Evolutionary conservation across 768 basidiomycete species (phyloP).

Genomic region (Russula brevipes): DNA sequence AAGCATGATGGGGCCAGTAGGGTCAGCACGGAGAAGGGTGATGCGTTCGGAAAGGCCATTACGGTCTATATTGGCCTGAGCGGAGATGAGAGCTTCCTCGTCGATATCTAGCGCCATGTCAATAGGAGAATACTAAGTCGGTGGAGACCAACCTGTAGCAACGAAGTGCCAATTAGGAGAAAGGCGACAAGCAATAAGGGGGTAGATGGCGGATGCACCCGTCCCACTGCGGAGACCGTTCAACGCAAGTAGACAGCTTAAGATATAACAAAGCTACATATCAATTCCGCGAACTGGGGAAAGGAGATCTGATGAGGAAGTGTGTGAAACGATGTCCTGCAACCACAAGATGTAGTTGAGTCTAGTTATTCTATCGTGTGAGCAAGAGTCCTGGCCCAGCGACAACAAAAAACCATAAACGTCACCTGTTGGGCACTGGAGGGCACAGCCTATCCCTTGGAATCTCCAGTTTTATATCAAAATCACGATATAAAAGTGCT

Average conservation of each 20-base stretch:
- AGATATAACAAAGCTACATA: conserved; percentile 47
- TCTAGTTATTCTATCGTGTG: conserved; percentile 35
- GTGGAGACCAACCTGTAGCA: conserved; percentile 53
- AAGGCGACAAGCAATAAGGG: conserved; percentile 61
- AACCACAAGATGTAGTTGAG: conserved; percentile 87
- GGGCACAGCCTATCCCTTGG: conserved; percentile 79
- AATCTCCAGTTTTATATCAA: conserved; percentile 54
- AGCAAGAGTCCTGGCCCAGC: background rate
- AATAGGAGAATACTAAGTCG: background rate
- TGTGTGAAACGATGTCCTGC: conserved; percentile 49
- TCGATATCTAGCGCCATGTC: conserved; percentile 58
- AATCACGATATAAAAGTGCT: conserved; percentile 72
- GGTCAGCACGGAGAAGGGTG: conserved; percentile 37
- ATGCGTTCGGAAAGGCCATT: conserved; percentile 58
- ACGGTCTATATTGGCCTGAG: conserved; percentile 48
- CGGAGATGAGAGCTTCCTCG: conserved; percentile 48
- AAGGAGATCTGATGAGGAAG: background rate
- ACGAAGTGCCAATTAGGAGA: conserved; percentile 53
- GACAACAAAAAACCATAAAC: background rate
- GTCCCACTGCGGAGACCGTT: conserved; percentile 58
- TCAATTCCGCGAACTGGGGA: conserved; percentile 53
- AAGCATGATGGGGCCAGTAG: conserved; percentile 43
- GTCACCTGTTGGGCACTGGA: conserved; percentile 46
- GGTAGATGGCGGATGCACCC: conserved; percentile 87
- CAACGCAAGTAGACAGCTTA: background rate